A percentile compares a stretch with the other conserved stretches of the same genome.
These are phyloP conservation scores for Penicillium corylophilum DNA, from an alignment of 2,329 filamentous ascomycete genomes.

Conservation along the genomic window DNA sequence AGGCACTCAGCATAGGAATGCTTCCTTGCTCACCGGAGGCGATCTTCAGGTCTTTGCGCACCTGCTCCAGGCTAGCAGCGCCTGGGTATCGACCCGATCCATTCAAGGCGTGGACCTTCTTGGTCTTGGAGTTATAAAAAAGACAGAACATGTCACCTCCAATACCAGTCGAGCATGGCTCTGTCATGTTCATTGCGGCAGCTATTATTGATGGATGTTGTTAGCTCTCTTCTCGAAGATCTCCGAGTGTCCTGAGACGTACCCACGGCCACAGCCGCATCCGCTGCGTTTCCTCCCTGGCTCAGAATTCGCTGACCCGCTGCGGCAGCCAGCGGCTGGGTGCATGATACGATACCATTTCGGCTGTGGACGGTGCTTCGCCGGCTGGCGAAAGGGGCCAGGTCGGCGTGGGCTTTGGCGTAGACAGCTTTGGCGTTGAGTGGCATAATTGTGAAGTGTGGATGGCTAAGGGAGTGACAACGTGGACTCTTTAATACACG, in stretches of 20 bases:
- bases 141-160: slow-evolving; percentile 97
- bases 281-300: slow-evolving; percentile 88
- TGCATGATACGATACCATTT: slow-evolving; percentile 84
- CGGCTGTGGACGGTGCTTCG: slow-evolving; percentile 92
- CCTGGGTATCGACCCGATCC: slow-evolving; percentile 82
- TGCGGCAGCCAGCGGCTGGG: slow-evolving; percentile 84
- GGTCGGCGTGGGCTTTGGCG: slow-evolving; percentile 47
- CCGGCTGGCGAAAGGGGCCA: slow-evolving; percentile 59
- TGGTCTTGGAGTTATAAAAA: slow-evolving; percentile 80
- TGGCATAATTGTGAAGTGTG: slow-evolving; percentile 40
- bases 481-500: slow-evolving; percentile 1
- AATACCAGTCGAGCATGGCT: slow-evolving; percentile 89
- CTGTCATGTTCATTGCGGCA: slow-evolving; percentile 87
- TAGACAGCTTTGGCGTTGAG: slow-evolving; percentile 53
- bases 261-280: slow-evolving; percentile 94
- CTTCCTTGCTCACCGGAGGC: slow-evolving; percentile 54
- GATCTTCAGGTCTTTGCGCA: slow-evolving; percentile 69
- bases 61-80: slow-evolving; percentile 66
- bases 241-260: slow-evolving; percentile 30
- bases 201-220: slow-evolving; percentile 50
- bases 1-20: slow-evolving; percentile 74
- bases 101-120: slow-evolving; percentile 82
- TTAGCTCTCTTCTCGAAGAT: slow-evolving; percentile 4
- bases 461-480: too few species aligned
- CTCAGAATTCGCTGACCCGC: slow-evolving; percentile 83